Conservation (phyloP, 768 basidiomycete species). For the Mrakia frigida region DNA sequence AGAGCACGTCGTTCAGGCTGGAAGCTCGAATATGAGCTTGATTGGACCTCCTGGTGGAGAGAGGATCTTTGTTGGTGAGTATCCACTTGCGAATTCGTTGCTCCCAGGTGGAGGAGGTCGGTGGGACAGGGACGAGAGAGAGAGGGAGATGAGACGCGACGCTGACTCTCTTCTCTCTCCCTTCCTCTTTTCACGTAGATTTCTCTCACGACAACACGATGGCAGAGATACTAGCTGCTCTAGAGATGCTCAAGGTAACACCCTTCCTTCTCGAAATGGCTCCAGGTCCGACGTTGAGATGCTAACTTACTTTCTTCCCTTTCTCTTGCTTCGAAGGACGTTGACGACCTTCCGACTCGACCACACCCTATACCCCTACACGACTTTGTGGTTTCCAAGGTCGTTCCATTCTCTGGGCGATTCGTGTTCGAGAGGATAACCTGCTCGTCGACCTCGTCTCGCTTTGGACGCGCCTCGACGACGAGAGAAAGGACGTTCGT, state of each 20-base stretch:
- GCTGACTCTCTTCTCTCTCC: not conserved
- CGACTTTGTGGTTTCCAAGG: not conserved
- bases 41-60: slow-evolving; percentile 11
- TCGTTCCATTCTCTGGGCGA: slow-evolving; percentile 20
- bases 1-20: slow-evolving; percentile 9
- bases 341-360: not conserved
- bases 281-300: not conserved
- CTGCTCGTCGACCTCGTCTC: not conserved
- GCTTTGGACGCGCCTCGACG: not conserved
- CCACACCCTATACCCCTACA: not conserved
- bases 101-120: too few species aligned
- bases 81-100: not conserved
- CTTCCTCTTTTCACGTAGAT: not conserved
- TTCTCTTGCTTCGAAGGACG: not conserved
- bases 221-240: slow-evolving; percentile 9
- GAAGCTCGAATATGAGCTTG: slow-evolving; percentile 7
- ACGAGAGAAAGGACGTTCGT: not conserved
- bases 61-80: slow-evolving; percentile 3
- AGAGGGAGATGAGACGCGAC: not conserved
- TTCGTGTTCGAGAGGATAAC: slow-evolving; percentile 19
- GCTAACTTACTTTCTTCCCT: not conserved
- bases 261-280: too few species aligned
- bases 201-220: slow-evolving; percentile 20
- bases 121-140: not conserved
- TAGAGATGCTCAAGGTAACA: slow-evolving; percentile 2